Conservation (phyloP, 805 yeast species). For the Deakozyma indianensis region DNA sequence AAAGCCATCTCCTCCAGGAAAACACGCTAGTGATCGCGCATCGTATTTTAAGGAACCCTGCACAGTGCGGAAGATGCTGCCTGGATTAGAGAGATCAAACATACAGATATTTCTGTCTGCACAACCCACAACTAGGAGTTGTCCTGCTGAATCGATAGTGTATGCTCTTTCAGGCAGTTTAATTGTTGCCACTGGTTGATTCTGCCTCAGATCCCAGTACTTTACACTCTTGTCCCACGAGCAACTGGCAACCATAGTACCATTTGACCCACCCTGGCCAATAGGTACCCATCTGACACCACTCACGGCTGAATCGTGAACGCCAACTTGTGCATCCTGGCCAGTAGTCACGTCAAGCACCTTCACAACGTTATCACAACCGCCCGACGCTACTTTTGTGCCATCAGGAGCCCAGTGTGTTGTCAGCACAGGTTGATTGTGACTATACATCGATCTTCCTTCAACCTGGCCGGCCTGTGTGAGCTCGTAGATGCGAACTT, state of each 20-base stretch:
- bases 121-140: slow-evolving; percentile 80
- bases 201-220: slow-evolving; percentile 89
- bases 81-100: slow-evolving; percentile 67
- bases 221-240: slow-evolving; percentile 93
- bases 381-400: slow-evolving; percentile 73
- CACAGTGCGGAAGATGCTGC: slow-evolving; percentile 56
- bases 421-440: slow-evolving; percentile 73
- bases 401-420: slow-evolving; percentile 83
- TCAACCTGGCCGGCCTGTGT: slow-evolving; percentile 56
- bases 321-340: slow-evolving; percentile 73
- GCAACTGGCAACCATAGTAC: slow-evolving; percentile 72
- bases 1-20: slow-evolving; percentile 83
- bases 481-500: slow-evolving; percentile 84
- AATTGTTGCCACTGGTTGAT: slow-evolving; percentile 67
- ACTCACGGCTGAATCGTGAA: slow-evolving; percentile 70
- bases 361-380: slow-evolving; percentile 79
- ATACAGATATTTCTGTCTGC: slow-evolving; percentile 76
- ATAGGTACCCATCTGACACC: slow-evolving; percentile 65
- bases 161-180: slow-evolving; percentile 83
- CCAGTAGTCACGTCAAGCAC: slow-evolving; percentile 71
- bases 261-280: slow-evolving; percentile 59
- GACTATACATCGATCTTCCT: slow-evolving; percentile 82
- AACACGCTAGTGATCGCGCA: slow-evolving; percentile 70
- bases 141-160: slow-evolving; percentile 71
- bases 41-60: slow-evolving; percentile 80